Evolutionary conservation across 306 rosid species (phyloP).

Genomic region (Quillaja saponaria): DNA sequence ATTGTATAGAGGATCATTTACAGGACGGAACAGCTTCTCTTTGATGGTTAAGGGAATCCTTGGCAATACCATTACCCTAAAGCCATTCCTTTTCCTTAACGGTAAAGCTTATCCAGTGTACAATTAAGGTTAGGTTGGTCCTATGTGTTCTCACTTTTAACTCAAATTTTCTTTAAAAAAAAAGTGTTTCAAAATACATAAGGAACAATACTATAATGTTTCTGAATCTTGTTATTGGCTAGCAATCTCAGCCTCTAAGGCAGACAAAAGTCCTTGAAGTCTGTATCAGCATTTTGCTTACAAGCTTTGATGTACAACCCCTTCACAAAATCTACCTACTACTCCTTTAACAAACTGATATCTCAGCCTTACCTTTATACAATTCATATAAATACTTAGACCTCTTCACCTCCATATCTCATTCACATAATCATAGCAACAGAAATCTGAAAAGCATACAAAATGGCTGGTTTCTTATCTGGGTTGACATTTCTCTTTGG

Average conservation of each 20-base stretch:
- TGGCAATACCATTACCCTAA: conserved; percentile 2
- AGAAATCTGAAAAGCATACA: neutral
- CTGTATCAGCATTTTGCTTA: conserved; percentile 65
- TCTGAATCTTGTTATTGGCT: conserved; percentile 28
- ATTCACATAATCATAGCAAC: conserved; percentile 19
- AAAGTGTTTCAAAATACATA: neutral
- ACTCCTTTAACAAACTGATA: conserved; percentile 28
- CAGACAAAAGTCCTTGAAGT: conserved; percentile 53
- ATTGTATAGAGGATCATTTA: neutral
- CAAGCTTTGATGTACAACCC: conserved; percentile 55
- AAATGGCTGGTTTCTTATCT: conserved; percentile 38
- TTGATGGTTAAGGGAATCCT: conserved; percentile 1
- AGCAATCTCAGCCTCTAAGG: conserved; percentile 70
- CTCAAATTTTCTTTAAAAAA: neutral
- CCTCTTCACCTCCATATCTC: conserved; percentile 30
- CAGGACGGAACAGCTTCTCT: neutral
- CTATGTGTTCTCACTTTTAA: conserved; percentile 13
- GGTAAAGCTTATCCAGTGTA: conserved; percentile 24
- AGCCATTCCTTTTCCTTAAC: conserved; percentile 29
- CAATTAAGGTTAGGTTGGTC: conserved; percentile 30
- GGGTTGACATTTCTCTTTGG: conserved; percentile 37
- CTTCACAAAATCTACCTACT: conserved; percentile 39
- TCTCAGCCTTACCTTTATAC: conserved; percentile 24
- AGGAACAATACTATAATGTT: conserved; percentile 3
- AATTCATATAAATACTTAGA: conserved; percentile 37